Conservation (phyloP, 345 rosid species). For the thale cress (Arabidopsis thaliana) region TAIR10.1 NC_003076.8:1950001-1950500, state of each 20-base stretch:
- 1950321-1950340: background rate
- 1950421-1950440: slow-evolving; percentile 34
- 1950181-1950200: background rate
- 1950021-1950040: slow-evolving; percentile 65
- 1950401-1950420: slow-evolving; percentile 22
- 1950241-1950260: background rate
- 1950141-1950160: background rate
- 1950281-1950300: background rate
- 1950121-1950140: slow-evolving; percentile 14
- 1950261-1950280: background rate
- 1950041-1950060: slow-evolving; percentile 30
- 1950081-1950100: background rate
- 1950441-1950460: background rate
- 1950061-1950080: background rate
- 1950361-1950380: background rate
- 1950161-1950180: background rate
- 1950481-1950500: background rate
- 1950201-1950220: slow-evolving; percentile 4
- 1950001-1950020: slow-evolving; percentile 63
- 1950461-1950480: background rate
- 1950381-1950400: slow-evolving; percentile 6
- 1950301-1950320: background rate
- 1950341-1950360: background rate
- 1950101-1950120: background rate
- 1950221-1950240: background rate